Conservation (phyloP, 108 stramenopile genomes). For the Discostella pseudostelligera region DNA sequence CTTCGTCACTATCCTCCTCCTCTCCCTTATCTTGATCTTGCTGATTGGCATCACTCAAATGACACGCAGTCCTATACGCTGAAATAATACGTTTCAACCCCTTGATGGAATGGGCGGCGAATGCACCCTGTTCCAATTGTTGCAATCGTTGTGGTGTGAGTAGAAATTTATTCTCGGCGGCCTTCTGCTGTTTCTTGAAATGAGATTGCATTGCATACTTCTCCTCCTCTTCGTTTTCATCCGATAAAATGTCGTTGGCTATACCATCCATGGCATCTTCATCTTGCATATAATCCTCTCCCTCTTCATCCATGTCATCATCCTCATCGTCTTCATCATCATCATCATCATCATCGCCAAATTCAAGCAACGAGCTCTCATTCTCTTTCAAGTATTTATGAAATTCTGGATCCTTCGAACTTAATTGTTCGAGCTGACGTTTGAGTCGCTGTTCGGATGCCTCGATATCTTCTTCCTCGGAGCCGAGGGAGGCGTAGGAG, state of each 20-base stretch:
- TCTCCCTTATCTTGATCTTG: conserved; percentile 24
- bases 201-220: conserved; percentile 20
- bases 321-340: conserved; percentile 50
- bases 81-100: conserved; percentile 70
- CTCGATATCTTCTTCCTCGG: conserved; percentile 79
- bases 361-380: conserved; percentile 73
- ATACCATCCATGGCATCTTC: conserved; percentile 14
- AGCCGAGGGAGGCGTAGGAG: conserved; percentile 43
- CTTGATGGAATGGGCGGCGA: conserved; percentile 69
- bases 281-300: conserved; percentile 39
- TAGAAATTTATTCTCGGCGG: conserved; percentile 27
- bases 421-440: conserved; percentile 72
- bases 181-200: conserved; percentile 17
- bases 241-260: conserved; percentile 1
- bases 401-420: conserved; percentile 87
- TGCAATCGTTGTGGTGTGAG: conserved; percentile 54
- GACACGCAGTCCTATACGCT: conserved; percentile 82
- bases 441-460: conserved; percentile 73
- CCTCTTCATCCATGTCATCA: conserved; percentile 27
- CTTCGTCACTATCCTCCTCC: conserved; percentile 23
- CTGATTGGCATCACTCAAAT: conserved; percentile 57
- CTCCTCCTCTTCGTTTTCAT: neutral
- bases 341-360: conserved; percentile 57
- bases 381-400: conserved; percentile 86
- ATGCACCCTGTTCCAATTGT: conserved; percentile 63